Base-by-base conservation (phyloP, 2,329 filamentous ascomycete genomes). In the Penicillium frequentans region DNA sequence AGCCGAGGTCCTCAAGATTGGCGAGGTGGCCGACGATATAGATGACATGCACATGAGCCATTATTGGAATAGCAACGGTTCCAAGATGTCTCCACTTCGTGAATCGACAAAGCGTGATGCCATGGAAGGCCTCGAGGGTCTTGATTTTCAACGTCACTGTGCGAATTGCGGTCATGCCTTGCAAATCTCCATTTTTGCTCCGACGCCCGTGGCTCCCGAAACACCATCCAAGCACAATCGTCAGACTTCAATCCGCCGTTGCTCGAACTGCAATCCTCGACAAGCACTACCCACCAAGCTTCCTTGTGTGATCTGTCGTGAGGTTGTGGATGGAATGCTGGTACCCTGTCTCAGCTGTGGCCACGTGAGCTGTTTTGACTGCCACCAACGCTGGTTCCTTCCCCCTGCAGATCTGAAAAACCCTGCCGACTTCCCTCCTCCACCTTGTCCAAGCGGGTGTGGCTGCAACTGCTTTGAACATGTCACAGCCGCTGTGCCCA, bases 1-100 rank as follows among this genome's bases (percentile, higher is more conserved):
- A 49, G 80, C 81, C 14, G 85, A 88, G 68, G 74, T 88, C 2
- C 74, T 86, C 26, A 86, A 86, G 62, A 82, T 83, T 56, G 80
- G 82, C 49, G 77, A 77, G 0, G 64, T 78, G 5, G 68, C 73
- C 10, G 70, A 72, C 1, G 74, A 75, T 55, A 73, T 72, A 35
- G 49, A 54, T n/a, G 65, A 69, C 29, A 31, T 57, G 49, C 58
- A 55, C 27, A 52, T 58, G 29, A 62, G 59, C 37, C 63, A 65
- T 26, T 65, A 65, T 49, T 62, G 64, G 62, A 64, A 64, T 44
- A 66, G 67, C 49, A 65, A 55, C 29, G 65, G 60, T 26, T 69
- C 69, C 14, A 69, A 70, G 49, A 63, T 56, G 24, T 52, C 63
- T 1, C 66, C 65, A 5, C 59, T 73, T 21, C 62, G 65, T 24